These are phyloP conservation scores for Elsinoe ampelina DNA, from an alignment of 2,329 filamentous ascomycete species.

Conservation along the genomic window DNA sequence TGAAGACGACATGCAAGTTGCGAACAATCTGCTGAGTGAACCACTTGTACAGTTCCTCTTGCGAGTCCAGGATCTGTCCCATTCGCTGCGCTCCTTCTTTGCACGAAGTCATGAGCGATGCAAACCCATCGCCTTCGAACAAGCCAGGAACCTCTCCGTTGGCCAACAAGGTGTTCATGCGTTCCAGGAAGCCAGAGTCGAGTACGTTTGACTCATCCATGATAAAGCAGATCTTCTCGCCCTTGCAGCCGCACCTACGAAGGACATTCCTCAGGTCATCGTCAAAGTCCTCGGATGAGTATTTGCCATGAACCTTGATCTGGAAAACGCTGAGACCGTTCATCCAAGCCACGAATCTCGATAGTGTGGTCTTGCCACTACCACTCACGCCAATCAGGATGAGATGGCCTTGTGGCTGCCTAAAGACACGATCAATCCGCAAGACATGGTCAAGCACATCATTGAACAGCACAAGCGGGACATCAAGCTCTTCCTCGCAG, in stretches of 20 bases:
- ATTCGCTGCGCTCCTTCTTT: constrained; percentile 97
- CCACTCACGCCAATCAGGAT: constrained; percentile 98
- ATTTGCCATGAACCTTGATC: constrained; percentile 99
- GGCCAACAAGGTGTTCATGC: constrained; percentile 97
- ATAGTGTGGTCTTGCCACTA: constrained; percentile 95
- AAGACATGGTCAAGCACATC: constrained; percentile 97
- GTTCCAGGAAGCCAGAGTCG: constrained; percentile 95
- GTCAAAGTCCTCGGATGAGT: constrained; percentile 96
- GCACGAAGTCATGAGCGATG: constrained; percentile 97
- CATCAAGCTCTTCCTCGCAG: constrained; percentile 98
- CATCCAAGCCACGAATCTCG: constrained; percentile 99
- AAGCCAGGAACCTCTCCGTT: constrained; percentile 99
- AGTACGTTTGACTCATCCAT: constrained; percentile 99
- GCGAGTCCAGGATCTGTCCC: constrained; percentile 87
- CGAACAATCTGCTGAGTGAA: constrained; percentile 99
- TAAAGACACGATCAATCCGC: constrained; percentile 96
- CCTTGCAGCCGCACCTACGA: constrained; percentile 88
- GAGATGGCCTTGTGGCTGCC: constrained; percentile 94
- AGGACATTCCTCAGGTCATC: constrained; percentile 93
- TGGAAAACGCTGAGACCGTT: constrained; percentile 98
- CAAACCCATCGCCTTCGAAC: constrained; percentile 98
- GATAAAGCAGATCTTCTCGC: constrained; percentile 99
- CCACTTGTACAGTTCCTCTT: constrained; percentile 99
- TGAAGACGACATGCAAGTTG: constrained; percentile 98
- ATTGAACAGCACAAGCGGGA: constrained; percentile 97